A percentile compares a stretch with the other conserved stretches of the same genome.
phyloP scores from a whole-genome alignment of 2,329 filamentous ascomycete species.

The Cercospora janseana region DNA sequence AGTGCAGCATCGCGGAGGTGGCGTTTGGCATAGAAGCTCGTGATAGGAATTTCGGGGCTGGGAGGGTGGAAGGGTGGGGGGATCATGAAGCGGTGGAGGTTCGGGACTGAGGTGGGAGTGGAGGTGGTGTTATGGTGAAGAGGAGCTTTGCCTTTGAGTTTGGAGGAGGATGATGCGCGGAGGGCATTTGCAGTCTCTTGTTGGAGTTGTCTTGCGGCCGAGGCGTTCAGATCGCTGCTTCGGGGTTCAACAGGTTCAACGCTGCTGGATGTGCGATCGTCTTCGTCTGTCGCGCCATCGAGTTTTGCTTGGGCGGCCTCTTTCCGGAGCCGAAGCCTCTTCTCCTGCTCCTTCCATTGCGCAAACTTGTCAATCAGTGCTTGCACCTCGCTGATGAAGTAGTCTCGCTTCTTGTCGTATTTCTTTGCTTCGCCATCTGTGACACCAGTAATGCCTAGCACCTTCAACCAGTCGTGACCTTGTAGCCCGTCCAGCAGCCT shows the following conservation, averaged over 20 bases:
- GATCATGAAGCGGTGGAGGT: conserved; percentile 11
- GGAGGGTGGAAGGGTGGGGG: conserved; percentile 24
- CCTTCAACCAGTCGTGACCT: conserved; percentile 86
- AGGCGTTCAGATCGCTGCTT: conserved; percentile 68
- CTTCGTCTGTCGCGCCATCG: conserved; percentile 45
- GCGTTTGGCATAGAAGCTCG: conserved; percentile 80
- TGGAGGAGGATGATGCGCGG: conserved; percentile 36
- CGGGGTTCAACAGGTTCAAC: conserved; percentile 58
- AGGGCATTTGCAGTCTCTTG: conserved; percentile 63
- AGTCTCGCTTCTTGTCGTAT: conserved; percentile 79
- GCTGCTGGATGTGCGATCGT: conserved; percentile 40
- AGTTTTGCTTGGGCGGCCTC: conserved; percentile 59
- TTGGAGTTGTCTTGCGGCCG: conserved; percentile 70
- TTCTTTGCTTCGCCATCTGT: conserved; percentile 83
- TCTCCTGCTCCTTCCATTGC: conserved; percentile 85
- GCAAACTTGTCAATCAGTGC: conserved; percentile 83
- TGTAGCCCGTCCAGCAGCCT: conserved; percentile 75
- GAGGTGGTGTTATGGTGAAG: no score
- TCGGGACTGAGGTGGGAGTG: no score
- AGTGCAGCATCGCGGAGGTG: conserved; percentile 78
- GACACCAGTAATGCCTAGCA: conserved; percentile 83
- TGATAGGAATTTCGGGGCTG: conserved; percentile 53
- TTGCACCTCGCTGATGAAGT: conserved; percentile 81
- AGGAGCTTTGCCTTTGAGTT: conserved; percentile 38
- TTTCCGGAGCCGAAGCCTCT: conserved; percentile 72